Base-by-base conservation (phyloP, 495 filamentous ascomycete genomes). In the Aspergillus sclerotioniger region DNA sequence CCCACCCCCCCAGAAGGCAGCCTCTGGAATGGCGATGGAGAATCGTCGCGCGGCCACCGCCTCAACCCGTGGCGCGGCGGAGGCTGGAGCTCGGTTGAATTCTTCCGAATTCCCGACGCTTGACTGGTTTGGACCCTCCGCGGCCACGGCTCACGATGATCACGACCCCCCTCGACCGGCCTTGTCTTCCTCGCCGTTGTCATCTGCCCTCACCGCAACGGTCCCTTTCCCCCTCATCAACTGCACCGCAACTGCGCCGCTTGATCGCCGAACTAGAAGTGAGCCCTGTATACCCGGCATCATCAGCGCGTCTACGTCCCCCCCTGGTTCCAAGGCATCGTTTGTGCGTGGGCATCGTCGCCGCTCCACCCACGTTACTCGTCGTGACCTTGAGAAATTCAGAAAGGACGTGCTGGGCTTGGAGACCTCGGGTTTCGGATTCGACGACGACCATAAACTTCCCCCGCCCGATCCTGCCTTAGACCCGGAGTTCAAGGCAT, bases 311-410 rank as follows among this genome's bases (percentile, higher is more conserved):
- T 63, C 63, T 53, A 64, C 61, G 54, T 53, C 67, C 57, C 49
- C 70, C 55, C 65, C 68, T 67, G 49, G 65, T 68, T 67, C 72
- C 67, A 72, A 72, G 67, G 67, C 70, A 69, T 63, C 70, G 53
- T 77, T 68, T 58, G 66, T 74, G 47, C 75, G 73, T 71, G 73
- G 75, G 65, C 75, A 77, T 59, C 75, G 75, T 60, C 75, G 75
- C 68, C 75, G 75, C 62, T 75, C 75, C 57, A 77, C 75, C 64
- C 75, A 74, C 73, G 73, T 77, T 53, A 72, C 67, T 65, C 71
- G 66, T 54, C 68, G 67, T 59, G 75, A 77, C 72, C 71, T 77
- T 64, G 71, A 74, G 61, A 72, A 71, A 62, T 77, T 77, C 62
- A 68, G 70, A 62, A 70, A 69, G 61, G 75, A 77, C 60, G 68